Evolutionary conservation across 108 stramenopile genomes (phyloP).

Genomic region (Pseudonitzschia delicatissima): DNA sequence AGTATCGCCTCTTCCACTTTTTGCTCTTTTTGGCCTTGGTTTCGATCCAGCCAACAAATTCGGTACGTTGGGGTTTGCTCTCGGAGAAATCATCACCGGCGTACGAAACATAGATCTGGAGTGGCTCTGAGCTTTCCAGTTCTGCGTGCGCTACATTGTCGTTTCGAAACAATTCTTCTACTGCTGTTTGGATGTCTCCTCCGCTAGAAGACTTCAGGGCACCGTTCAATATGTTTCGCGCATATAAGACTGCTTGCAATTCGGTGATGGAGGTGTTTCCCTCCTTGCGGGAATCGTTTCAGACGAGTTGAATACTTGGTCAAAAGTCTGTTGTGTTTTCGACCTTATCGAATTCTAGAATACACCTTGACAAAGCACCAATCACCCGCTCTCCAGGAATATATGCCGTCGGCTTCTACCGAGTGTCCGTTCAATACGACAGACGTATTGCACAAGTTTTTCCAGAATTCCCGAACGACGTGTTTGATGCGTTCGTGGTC

Average conservation of each 20-base stretch:
- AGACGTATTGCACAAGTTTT: slow-evolving; percentile 54
- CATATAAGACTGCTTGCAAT: slow-evolving; percentile 69
- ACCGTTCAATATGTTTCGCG: slow-evolving; percentile 68
- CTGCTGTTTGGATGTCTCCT: slow-evolving; percentile 57
- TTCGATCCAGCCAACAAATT: slow-evolving; percentile 31
- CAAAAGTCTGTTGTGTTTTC: slow-evolving; percentile 7
- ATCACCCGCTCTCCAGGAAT: slow-evolving; percentile 70
- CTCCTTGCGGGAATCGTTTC: slow-evolving; percentile 20
- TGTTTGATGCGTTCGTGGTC: slow-evolving; percentile 21
- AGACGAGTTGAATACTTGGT: slow-evolving; percentile 3
- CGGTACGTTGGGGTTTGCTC: slow-evolving; percentile 17
- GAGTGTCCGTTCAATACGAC: slow-evolving; percentile 70
- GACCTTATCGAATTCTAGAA: slow-evolving; percentile 57
- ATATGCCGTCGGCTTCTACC: slow-evolving; percentile 45
- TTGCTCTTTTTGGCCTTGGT: slow-evolving; percentile 31
- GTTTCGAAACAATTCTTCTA: slow-evolving; percentile 59
- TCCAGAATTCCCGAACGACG: slow-evolving; percentile 56
- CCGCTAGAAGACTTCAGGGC: slow-evolving; percentile 50
- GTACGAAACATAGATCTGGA: slow-evolving; percentile 46
- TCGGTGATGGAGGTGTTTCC: slow-evolving; percentile 33
- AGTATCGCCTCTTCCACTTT: slow-evolving; percentile 55
- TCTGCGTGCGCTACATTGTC: slow-evolving; percentile 26
- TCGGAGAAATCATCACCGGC: slow-evolving; percentile 47
- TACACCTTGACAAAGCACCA: slow-evolving; percentile 66
- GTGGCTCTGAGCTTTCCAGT: slow-evolving; percentile 22